Percentiles rank a stretch among this genome's conserved stretches.
Evolutionary conservation across 1,139 yeast genomes (phyloP).

Genomic region (Hyphopichia wangnamkhiaoensis): DNA sequence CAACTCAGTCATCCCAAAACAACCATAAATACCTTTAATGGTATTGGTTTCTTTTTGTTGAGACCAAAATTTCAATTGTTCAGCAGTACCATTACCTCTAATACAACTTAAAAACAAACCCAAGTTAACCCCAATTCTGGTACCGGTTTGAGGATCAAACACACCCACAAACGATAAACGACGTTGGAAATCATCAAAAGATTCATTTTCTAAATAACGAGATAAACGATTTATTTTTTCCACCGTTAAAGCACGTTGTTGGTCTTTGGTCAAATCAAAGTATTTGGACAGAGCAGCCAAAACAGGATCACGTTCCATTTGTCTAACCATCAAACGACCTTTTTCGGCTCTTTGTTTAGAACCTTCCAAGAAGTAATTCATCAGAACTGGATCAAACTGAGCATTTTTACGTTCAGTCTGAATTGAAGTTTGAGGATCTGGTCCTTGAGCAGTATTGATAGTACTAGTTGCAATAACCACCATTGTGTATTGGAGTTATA

Average conservation of each 20-base stretch:
- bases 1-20: constrained; percentile 53
- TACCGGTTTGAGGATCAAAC: constrained; percentile 60
- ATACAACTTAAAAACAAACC: constrained; percentile 71
- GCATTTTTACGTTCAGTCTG: constrained; percentile 34
- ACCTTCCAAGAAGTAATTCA: constrained; percentile 48
- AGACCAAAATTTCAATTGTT: constrained; percentile 45
- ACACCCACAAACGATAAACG: constrained; percentile 58
- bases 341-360: constrained; percentile 31
- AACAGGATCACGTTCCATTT: constrained; percentile 48
- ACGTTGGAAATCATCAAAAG: constrained; percentile 35
- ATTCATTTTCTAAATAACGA: constrained; percentile 40
- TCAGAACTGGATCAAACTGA: constrained; percentile 30
- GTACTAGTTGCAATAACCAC: constrained; percentile 8
- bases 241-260: constrained; percentile 40
- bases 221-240: constrained; percentile 38
- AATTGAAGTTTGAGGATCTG: constrained; percentile 37
- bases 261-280: constrained; percentile 39
- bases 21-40: constrained; percentile 43
- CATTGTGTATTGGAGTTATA: constrained; percentile 1
- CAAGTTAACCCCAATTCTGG: constrained; percentile 59
- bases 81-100: constrained; percentile 68
- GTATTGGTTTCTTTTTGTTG: constrained; percentile 36
- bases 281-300: constrained; percentile 33
- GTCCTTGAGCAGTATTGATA: constrained; percentile 24
- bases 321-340: constrained; percentile 30